phyloP scores from a whole-genome alignment of 208 protist genomes.

The Leishmania martiniquensis region DNA sequence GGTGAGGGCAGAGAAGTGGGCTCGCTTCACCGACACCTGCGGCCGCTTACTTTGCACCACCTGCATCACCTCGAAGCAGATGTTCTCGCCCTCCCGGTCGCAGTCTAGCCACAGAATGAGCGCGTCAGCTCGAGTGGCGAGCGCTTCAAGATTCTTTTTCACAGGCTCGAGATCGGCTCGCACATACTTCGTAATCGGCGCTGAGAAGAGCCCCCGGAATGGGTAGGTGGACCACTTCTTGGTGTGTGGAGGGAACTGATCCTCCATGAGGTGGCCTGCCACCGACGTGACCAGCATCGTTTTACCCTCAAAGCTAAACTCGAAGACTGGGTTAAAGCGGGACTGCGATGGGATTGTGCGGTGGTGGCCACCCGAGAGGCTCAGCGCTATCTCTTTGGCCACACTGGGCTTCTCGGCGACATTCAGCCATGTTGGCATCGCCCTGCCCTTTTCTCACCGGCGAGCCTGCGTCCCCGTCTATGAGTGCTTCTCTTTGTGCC shows the following conservation, averaged over 20 bases:
- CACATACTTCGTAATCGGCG: constrained; percentile 80
- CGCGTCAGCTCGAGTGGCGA: constrained; percentile 62
- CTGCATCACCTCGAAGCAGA: constrained; percentile 97
- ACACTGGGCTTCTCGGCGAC: constrained; percentile 97
- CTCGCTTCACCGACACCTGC: constrained; percentile 68
- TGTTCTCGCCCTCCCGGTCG: constrained; percentile 98
- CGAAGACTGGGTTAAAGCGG: constrained; percentile 85
- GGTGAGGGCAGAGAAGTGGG: constrained; percentile 94
- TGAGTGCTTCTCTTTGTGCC: neutral
- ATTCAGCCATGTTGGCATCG: constrained; percentile 88
- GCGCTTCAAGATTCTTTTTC: constrained; percentile 70
- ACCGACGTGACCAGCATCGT: constrained; percentile 97
- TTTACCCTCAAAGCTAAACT: constrained; percentile 74
- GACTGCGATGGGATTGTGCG: constrained; percentile 53
- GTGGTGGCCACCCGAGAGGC: constrained; percentile 67
- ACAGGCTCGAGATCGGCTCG: constrained; percentile 75
- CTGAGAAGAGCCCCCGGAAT: constrained; percentile 91
- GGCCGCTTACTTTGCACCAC: constrained; percentile 57
- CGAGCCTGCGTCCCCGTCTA: no score
- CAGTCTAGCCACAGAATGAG: constrained; percentile 97
- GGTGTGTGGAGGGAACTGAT: constrained; percentile 86
- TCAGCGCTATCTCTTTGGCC: constrained; percentile 84
- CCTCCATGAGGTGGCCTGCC: constrained; percentile 95
- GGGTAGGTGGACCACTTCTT: constrained; percentile 89
- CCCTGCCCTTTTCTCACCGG: neutral